These are phyloP conservation scores for Sugiyamaella boreocaroliniensis DNA, from an alignment of 805 yeast species.

Conservation along the genomic window DNA sequence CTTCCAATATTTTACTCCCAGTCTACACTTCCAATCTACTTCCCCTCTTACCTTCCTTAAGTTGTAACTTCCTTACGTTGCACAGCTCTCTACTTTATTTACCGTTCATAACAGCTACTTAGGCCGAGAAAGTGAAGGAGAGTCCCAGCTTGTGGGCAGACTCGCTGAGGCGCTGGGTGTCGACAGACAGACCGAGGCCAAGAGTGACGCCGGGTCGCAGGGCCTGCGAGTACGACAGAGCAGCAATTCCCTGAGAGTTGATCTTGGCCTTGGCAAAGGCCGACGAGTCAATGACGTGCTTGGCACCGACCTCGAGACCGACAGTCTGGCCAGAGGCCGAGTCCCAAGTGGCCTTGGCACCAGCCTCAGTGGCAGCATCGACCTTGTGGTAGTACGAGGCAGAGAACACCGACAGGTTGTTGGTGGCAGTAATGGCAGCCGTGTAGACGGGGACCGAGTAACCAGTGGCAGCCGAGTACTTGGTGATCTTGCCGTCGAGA, in stretches of 20 bases:
- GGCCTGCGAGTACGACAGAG: slow-evolving; percentile 88
- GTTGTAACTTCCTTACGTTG: too few species aligned
- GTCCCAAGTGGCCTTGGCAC: slow-evolving; percentile 96
- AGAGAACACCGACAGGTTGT: slow-evolving; percentile 81
- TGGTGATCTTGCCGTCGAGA: slow-evolving; percentile 83
- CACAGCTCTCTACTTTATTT: too few species aligned
- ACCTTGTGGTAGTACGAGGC: slow-evolving; percentile 98
- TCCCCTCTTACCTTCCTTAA: too few species aligned
- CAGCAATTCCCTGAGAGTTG: slow-evolving; percentile 91
- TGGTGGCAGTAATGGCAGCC: slow-evolving; percentile 74
- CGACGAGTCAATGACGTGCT: slow-evolving; percentile 80
- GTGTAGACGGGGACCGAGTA: slow-evolving; percentile 85
- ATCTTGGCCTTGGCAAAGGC: slow-evolving; percentile 95
- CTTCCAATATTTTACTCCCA: too few species aligned
- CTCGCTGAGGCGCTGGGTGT: slow-evolving; percentile 90
- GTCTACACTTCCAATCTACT: too few species aligned
- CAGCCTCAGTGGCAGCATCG: slow-evolving; percentile 86
- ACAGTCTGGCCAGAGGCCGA: slow-evolving; percentile 74
- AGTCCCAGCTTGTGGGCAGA: slow-evolving; percentile 97
- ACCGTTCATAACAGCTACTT: slow-evolving; percentile 23
- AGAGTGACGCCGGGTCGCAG: slow-evolving; percentile 94
- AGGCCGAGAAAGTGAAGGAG: slow-evolving; percentile 89
- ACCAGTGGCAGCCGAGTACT: slow-evolving; percentile 90
- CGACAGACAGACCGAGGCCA: slow-evolving; percentile 95
- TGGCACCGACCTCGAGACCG: slow-evolving; percentile 91